Conservation (phyloP, 2,329 filamentous ascomycete genomes). For the Cladosporium sp. region DNA sequence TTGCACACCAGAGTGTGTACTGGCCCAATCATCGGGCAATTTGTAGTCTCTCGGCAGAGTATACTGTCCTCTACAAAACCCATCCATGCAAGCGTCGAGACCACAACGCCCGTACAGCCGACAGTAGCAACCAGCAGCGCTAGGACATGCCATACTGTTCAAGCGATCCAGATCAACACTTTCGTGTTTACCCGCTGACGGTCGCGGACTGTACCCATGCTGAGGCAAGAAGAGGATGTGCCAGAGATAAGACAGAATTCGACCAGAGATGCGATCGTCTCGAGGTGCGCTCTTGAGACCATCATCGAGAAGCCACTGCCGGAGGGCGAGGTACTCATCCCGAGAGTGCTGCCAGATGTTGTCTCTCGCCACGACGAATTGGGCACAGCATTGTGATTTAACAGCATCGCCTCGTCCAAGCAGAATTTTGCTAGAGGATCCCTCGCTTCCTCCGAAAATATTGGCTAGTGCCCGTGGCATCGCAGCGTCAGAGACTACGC, state of each 20-base stretch:
- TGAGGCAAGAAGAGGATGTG: constrained; percentile 44
- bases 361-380: constrained; percentile 50
- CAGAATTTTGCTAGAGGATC: constrained; percentile 36
- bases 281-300: constrained; percentile 26
- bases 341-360: constrained; percentile 46
- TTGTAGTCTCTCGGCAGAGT: constrained; percentile 34
- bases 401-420: constrained; percentile 36
- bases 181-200: constrained; percentile 10
- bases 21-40: constrained; percentile 27
- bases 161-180: constrained; percentile 34
- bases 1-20: background rate
- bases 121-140: constrained; percentile 42
- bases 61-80: constrained; percentile 39
- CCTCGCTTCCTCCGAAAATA: constrained; percentile 20
- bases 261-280: constrained; percentile 38
- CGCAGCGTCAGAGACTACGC: constrained; percentile 25
- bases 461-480: constrained; percentile 17
- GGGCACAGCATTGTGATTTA: constrained; percentile 47
- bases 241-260: constrained; percentile 49
- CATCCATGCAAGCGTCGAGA: constrained; percentile 25
- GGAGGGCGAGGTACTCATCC: constrained; percentile 48
- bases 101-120: constrained; percentile 41
- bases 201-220: background rate
- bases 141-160: constrained; percentile 37
- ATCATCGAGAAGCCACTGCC: constrained; percentile 51